Evolutionary conservation across 768 basidiomycete species (phyloP), one percentile per base, ranked within the genome.

Genomic region (Mycena vulgaris): DNA sequence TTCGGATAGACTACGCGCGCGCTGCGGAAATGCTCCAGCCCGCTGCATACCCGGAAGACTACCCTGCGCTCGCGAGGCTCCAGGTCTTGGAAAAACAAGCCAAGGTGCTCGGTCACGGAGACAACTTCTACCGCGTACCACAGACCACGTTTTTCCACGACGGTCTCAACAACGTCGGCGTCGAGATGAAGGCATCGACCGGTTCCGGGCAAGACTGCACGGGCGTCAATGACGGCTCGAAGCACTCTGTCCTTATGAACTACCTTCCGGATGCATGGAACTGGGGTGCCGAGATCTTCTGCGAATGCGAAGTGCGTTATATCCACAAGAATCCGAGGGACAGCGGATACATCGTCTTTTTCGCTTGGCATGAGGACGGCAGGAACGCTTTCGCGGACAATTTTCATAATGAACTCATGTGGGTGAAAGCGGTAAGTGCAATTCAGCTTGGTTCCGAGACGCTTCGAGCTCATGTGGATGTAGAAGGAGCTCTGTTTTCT

Each of bases 251-350:
- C 27, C 35, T 75, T 19, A 69, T 75, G 66, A 75, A 71, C 35
- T 75, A 75, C 53, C 67, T 75, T 31, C 53, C 69, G 0, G 75
- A 75, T 53, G 75, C 75, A 8, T 75, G 75, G 75, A 74, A 75
- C 39, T 64, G 75, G 73, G 75, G 75, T 16, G 75, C 75, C 11
- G 73, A 75, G 56, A 74, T 75, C 27, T 75, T 75, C 57, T 75
- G 75, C 66, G 73, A 75, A 40, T 75, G 75, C 31, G 75, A 75
- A 63, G 75, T 74, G n/a, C 64, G 73, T 7, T 72, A 71, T 65
- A 55, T 75, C 19, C 40, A 56, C 30, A 61, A 61, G 56, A 63
- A 65, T 57, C 69, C 60, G 52, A 51, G 45, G 0, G 65, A 61
- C 3, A 37, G 48, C 13, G 74, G 74, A 23, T 75, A 75, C 31